Evolutionary conservation across 2,329 filamentous ascomycete species (phyloP).

Genomic region (Aspergillus candidus): DNA sequence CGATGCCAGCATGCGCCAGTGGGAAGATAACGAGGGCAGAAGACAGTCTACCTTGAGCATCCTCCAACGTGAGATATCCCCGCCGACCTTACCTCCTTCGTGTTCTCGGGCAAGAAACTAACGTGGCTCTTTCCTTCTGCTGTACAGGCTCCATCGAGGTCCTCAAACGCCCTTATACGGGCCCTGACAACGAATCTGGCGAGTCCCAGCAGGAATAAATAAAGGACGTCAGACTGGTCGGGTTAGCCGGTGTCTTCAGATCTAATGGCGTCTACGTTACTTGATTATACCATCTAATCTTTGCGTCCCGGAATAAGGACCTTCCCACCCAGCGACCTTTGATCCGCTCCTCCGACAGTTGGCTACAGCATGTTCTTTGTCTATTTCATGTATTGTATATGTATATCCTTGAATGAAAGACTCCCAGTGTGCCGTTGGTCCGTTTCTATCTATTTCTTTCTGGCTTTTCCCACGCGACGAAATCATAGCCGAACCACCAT

Average conservation of each 20-base stretch:
- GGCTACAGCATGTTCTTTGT: slow-evolving; percentile 9
- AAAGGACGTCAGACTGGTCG: background rate
- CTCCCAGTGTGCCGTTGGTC: too few species aligned
- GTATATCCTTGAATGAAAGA: slow-evolving; percentile 24
- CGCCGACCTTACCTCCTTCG: background rate
- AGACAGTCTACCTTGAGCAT: slow-evolving; percentile 58
- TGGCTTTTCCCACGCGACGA: too few species aligned
- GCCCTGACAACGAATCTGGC: slow-evolving; percentile 6
- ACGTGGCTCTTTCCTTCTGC: background rate
- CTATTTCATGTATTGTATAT: slow-evolving; percentile 19
- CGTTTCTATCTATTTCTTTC: background rate
- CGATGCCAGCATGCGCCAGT: slow-evolving; percentile 64
- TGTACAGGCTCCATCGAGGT: slow-evolving; percentile 28
- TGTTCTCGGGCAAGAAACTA: background rate
- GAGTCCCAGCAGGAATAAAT: slow-evolving; percentile 9
- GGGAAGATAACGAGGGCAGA: slow-evolving; percentile 66
- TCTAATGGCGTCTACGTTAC: background rate
- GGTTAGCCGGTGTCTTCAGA: background rate
- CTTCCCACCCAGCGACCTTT: too few species aligned
- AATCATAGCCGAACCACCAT: too few species aligned
- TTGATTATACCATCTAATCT: too few species aligned
- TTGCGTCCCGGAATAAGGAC: too few species aligned
- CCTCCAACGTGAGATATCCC: slow-evolving; percentile 62
- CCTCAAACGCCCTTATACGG: slow-evolving; percentile 24
- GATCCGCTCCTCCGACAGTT: background rate